Base-by-base conservation (phyloP, 768 basidiomycete species). In the Albatrellus ellisii region DNA sequence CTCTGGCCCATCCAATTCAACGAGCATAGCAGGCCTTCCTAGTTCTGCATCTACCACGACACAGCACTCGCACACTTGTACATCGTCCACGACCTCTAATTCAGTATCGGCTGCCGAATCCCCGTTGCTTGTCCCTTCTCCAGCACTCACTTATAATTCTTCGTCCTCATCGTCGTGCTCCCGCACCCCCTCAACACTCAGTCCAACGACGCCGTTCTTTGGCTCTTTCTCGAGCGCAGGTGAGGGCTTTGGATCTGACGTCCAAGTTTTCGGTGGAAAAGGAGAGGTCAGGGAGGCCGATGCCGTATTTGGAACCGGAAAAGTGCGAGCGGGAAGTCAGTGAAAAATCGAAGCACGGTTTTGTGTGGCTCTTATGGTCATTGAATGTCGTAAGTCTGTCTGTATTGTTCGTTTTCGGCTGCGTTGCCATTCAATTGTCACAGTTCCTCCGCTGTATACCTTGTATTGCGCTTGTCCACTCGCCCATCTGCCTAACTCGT, bases 201-300 rank as follows among this genome's bases (percentile, higher is more conserved):
- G 79, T 53, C 79, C 79, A 14, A 70, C 77, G 9, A 82, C 79
- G 9, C 79, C 79, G 9, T 82, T 79, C 61, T 76, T 80, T 58
- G 71, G 72, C 21, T 71, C 73, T 6, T 79, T 81, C 53, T 37
- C 49, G 8, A 40, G 55, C 17, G 45, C 48, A 24, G 52, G 56
- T 39, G 64, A 62, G 20, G 46, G 41, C 18, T 66, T 62, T 46
- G 60, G 41, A 6, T 28, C 43, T 15, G 39, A 26, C 17, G 29
- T 20, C 3, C 33, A 41, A 27, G 33, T 31, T 15, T 27, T 18
- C 29, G 29, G 20, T 22, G 31, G 31, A 32, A 36, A 36, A 22
- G 35, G 25, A 5, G 35, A 31, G 8, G 27, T 17, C 39, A 22
- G 12, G 12, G 26, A 39, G 12, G 38, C 26, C 38, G 26, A 28